These are phyloP conservation scores for Brassica carinata DNA, from an alignment of 345 rosid species.

Conservation along the genomic window DNA sequence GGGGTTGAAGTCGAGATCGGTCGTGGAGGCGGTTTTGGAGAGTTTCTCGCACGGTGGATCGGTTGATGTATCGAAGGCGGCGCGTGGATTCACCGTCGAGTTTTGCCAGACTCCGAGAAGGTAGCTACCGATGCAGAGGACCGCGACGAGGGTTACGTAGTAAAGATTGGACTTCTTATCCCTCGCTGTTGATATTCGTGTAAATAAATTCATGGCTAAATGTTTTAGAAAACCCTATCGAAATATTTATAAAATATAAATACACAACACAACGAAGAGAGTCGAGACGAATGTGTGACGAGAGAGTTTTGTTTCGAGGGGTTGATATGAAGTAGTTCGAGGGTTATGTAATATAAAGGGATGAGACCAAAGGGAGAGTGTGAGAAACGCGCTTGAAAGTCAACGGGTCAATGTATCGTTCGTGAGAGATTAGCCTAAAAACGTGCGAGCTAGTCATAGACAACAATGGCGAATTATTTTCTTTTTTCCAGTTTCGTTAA, in stretches of 20 bases:
- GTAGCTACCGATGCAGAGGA: slow-evolving; percentile 61
- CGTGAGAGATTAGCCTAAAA: slow-evolving; percentile 30
- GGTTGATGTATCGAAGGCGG: slow-evolving; percentile 17
- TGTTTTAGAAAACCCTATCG: not conserved
- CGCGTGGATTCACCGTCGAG: slow-evolving; percentile 33
- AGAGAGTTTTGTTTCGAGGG: slow-evolving; percentile 24
- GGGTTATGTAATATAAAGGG: slow-evolving; percentile 4
- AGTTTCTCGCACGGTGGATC: slow-evolving; percentile 12
- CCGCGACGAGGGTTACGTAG: slow-evolving; percentile 41
- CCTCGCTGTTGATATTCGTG: slow-evolving; percentile 36
- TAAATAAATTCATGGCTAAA: not conserved
- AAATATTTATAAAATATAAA: not conserved
- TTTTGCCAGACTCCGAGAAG: slow-evolving; percentile 57
- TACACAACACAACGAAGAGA: slow-evolving; percentile 4
- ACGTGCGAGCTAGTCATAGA: slow-evolving; percentile 35
- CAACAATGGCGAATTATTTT: slow-evolving; percentile 1
- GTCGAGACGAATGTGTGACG: slow-evolving; percentile 33
- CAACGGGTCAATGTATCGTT: slow-evolving; percentile 26
- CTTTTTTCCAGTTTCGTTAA: not conserved
- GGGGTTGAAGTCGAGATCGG: slow-evolving; percentile 62
- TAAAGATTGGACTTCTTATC: slow-evolving; percentile 54
- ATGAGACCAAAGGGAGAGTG: slow-evolving; percentile 11
- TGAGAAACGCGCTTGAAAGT: slow-evolving; percentile 14
- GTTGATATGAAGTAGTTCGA: slow-evolving; percentile 42
- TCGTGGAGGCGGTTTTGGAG: not conserved